phyloP scores from a whole-genome alignment of 306 rosid species.

The Urtica urens region DNA sequence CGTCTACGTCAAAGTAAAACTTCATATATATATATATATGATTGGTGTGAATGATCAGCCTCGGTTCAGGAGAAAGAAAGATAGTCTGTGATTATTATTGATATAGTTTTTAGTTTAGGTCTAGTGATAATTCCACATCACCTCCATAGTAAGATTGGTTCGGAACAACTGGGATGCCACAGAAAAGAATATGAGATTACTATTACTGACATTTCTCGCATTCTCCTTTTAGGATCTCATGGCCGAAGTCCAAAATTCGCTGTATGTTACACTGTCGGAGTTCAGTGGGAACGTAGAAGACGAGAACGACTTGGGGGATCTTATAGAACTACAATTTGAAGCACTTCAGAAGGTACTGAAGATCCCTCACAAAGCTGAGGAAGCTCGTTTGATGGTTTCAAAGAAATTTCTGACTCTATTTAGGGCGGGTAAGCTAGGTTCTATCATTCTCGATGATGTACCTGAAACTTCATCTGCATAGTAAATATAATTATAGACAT shows the following conservation, averaged over 20 bases:
- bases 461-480: slow-evolving; percentile 22
- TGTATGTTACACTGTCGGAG: slow-evolving; percentile 24
- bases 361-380: slow-evolving; percentile 65
- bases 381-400: slow-evolving; percentile 79
- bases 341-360: slow-evolving; percentile 71
- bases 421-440: slow-evolving; percentile 75
- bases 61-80: too few species aligned
- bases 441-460: slow-evolving; percentile 83
- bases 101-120: too few species aligned
- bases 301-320: slow-evolving; percentile 52
- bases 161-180: too few species aligned
- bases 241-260: slow-evolving; percentile 48
- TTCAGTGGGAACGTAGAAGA: slow-evolving; percentile 25
- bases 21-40: not conserved
- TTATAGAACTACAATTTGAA: slow-evolving; percentile 58
- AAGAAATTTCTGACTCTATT: slow-evolving; percentile 72
- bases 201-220: not conserved
- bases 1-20: slow-evolving; percentile 50
- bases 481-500: too few species aligned
- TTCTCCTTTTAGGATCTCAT: slow-evolving; percentile 46
- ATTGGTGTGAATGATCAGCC: too few species aligned
- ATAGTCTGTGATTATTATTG: too few species aligned
- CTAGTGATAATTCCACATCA: too few species aligned
- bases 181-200: too few species aligned
- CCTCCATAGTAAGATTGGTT: too few species aligned